These are phyloP conservation scores for Dichotomopilus funicola DNA, from an alignment of 2,329 filamentous ascomycete genomes.

Conservation along the genomic window DNA sequence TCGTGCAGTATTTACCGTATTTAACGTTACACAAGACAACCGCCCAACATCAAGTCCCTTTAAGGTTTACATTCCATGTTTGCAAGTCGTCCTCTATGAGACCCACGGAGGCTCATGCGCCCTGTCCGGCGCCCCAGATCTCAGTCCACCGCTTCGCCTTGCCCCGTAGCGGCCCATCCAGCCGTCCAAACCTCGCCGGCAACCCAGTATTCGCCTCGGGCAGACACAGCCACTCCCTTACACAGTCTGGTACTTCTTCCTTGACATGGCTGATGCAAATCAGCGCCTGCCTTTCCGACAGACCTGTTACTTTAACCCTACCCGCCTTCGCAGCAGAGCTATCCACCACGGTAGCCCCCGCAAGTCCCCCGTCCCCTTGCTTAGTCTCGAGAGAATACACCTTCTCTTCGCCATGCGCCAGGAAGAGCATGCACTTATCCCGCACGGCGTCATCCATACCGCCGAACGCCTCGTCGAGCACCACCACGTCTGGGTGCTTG, in stretches of 20 bases:
- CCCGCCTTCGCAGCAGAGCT: conserved; percentile 41
- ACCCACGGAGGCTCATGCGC: background rate
- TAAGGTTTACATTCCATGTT: too few relatives aligned
- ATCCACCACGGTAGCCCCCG: conserved; percentile 36
- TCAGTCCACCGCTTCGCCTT: conserved; percentile 55
- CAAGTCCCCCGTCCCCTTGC: conserved; percentile 4
- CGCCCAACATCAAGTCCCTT: too few relatives aligned
- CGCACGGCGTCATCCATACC: conserved; percentile 75
- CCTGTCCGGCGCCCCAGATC: conserved; percentile 50
- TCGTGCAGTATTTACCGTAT: too few relatives aligned
- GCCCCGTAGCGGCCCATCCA: conserved; percentile 54
- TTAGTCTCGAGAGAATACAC: conserved; percentile 26
- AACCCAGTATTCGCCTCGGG: conserved; percentile 63
- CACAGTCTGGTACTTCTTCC: conserved; percentile 80
- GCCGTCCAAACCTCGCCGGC: conserved; percentile 56
- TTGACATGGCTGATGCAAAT: conserved; percentile 88
- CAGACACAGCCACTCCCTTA: conserved; percentile 80
- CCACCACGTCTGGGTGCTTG: conserved; percentile 72
- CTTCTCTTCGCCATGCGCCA: conserved; percentile 57
- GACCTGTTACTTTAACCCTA: conserved; percentile 49
- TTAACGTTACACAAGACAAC: too few relatives aligned
- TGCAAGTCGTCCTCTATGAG: too few relatives aligned
- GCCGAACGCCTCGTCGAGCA: conserved; percentile 82
- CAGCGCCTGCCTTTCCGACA: conserved; percentile 68
- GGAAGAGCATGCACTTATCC: conserved; percentile 81